Evolutionary conservation across 257 asterid genomes (phyloP), one percentile per base, ranked within the genome.

Genomic region (Nicotiana otophora): DNA sequence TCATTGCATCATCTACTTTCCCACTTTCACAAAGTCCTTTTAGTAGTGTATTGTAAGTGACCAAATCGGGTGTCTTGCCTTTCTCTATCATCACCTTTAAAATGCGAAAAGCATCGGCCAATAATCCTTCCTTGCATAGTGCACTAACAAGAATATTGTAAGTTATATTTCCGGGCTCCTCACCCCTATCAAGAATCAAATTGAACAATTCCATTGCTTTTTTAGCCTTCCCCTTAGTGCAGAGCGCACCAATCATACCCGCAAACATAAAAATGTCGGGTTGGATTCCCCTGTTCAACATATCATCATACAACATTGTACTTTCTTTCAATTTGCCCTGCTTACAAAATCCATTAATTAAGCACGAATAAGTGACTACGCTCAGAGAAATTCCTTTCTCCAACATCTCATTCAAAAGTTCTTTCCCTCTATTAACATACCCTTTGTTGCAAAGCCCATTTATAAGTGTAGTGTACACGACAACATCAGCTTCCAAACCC

Each of bases 191-290:
- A 83, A 91, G 39, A 93, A 93, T 91, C 86, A 91, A 89, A 62
- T 87, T 77, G 81, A 90, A 90, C 84, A 93, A 54, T 51, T 93
- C 91, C 69, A 88, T 51, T 2, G 97, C 98, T 83, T 86, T 90
- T 9, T 85, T 87, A 57, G 88, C 86, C 85, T 58, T 90, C 74
- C 94, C 91, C 3, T 66, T 64, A 84, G 82, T 87, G 82, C 88
- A 89, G 67, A 93, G 92, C 83, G 91, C 88, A 8, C 89, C 65
- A 10, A 93, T 86, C 91, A 93, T 87, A 31, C 92, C 88, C 5
- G 91, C 88, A 67, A 84, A 92, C 2, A 86, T 89, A 81, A 90
- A 86, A 75, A 87, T 88, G 85, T 93, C 94, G 54, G 98, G 95
- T 4, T 81, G 90, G 39, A 91, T 86, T 23, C 94, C 92, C 0